Evolutionary conservation across 1,284 basidiomycete genomes (phyloP).

Genomic region (Macrocystidia cucumis): DNA sequence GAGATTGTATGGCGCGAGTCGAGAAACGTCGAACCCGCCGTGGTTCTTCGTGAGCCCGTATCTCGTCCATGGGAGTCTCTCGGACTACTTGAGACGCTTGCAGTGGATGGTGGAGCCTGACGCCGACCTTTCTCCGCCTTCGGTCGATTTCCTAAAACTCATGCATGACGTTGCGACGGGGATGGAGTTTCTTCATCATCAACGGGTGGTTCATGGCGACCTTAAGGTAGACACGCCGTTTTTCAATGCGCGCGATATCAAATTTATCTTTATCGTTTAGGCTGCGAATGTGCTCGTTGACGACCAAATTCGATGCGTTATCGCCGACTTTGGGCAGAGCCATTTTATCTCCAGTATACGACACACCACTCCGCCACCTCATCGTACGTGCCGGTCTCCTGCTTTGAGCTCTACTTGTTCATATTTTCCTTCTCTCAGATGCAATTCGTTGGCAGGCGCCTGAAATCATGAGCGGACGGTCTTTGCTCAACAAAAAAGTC

Average conservation of each 20-base stretch:
- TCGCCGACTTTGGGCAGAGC: constrained; percentile 75
- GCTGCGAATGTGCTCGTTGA: constrained; percentile 70
- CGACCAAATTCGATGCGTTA: constrained; percentile 55
- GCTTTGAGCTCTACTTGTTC: constrained; percentile 1
- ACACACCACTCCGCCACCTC: too few species aligned
- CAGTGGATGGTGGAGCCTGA: constrained; percentile 15
- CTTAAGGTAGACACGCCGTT: constrained; percentile 59
- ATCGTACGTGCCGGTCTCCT: constrained; percentile 36
- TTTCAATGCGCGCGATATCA: background rate
- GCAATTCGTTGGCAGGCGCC: constrained; percentile 73
- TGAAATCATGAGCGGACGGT: constrained; percentile 52
- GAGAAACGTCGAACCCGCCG: constrained; percentile 45
- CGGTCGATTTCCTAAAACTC: too few species aligned
- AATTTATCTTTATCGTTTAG: constrained; percentile 22
- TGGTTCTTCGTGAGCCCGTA: constrained; percentile 70
- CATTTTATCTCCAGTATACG: too few species aligned
- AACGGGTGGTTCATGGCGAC: constrained; percentile 66
- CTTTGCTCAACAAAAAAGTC: constrained; percentile 43
- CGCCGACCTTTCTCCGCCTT: constrained; percentile 41
- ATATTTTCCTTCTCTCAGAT: constrained; percentile 21
- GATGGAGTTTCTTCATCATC: constrained; percentile 66
- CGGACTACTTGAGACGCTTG: constrained; percentile 32
- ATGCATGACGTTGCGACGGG: constrained; percentile 69
- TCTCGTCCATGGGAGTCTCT: constrained; percentile 37
- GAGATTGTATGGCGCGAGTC: constrained; percentile 53